Evolutionary conservation across 768 basidiomycete species (phyloP), one percentile per base, ranked within the genome.

Genomic region (Sistotremastrum suecicum): DNA sequence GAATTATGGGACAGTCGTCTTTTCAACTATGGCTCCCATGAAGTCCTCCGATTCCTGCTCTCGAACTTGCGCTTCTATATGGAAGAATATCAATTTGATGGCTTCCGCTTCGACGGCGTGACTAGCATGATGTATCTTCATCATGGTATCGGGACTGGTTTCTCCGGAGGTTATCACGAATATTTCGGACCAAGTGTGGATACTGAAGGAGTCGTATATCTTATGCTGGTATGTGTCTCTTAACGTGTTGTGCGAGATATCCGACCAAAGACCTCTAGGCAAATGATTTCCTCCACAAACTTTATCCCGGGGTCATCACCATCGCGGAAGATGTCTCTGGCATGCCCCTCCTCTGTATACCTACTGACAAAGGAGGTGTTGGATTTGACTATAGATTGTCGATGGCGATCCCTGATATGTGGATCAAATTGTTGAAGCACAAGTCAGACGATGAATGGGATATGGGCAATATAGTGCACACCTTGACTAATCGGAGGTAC

Each of bases 91-190:
- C 75, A 75, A 54, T 97, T 99, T 60, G 95, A 98, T 56, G 95
- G 95, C 7, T 99, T 97, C 76, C 70, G 95, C 38, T 99, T 99
- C 59, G 95, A 99, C 53, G 95, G 95, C 30, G 95, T 99, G 41
- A 99, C 95, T 3, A 92, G 89, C 58, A 98, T 98, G 94, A 92
- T 99, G 89, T 99, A 97, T 65, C 66, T 76, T 43, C 95, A 99
- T 58, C 95, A 98, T 62, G 95, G 95, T 7, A 98, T 98, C 54
- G 94, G 94, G 10, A 76, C 91, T 5, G 95, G 94, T 11, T 99
- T 99, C 66, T 94, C 90, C 37, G 92, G 94, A 30, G 92, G 88
- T 8, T 99, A 99, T 63, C 87, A 95, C 58, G 95, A 99, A 63
- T 99, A 99, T 65, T 99, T 97, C 61, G 94, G 92, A 9, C 68